Conservation (phyloP, 2,329 filamentous ascomycete genomes). For the Exophiala phaeomuriformis region DNA sequence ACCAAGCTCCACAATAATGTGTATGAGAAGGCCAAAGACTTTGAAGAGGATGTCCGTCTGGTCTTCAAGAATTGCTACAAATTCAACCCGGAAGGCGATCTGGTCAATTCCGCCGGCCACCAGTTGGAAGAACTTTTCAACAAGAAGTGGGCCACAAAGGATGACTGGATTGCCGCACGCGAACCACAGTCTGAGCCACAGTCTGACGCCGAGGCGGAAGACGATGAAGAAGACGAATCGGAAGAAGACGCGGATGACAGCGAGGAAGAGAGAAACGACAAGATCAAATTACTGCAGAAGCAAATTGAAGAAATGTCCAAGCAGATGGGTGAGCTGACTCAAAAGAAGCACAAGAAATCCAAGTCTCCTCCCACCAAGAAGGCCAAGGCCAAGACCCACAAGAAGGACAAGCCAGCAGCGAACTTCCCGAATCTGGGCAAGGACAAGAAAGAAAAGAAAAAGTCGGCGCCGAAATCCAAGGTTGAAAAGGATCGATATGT, state of each 20-base stretch:
- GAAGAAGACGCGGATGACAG: constrained; percentile 56
- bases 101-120: constrained; percentile 65
- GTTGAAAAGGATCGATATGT: constrained; percentile 57
- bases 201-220: constrained; percentile 59
- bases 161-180: constrained; percentile 71
- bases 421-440: constrained; percentile 21
- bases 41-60: constrained; percentile 72
- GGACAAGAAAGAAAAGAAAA: constrained; percentile 45
- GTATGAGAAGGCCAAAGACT: constrained; percentile 75
- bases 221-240: constrained; percentile 65
- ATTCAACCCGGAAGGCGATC: constrained; percentile 77
- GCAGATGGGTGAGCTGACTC: constrained; percentile 49
- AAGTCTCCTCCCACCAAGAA: constrained; percentile 46
- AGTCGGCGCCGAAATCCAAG: constrained; percentile 35
- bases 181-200: constrained; percentile 58
- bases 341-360: constrained; percentile 52
- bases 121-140: constrained; percentile 69
- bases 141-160: constrained; percentile 67
- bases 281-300: constrained; percentile 60
- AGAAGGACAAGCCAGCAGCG: constrained; percentile 42
- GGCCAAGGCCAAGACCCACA: constrained; percentile 36
- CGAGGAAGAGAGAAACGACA: constrained; percentile 52
- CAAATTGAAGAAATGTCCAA: constrained; percentile 69
- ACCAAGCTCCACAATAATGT: constrained; percentile 69
- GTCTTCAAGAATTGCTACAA: constrained; percentile 86